Base-by-base conservation (phyloP, 208 protist genomes). In the Tritrichomonas foetus region DNA sequence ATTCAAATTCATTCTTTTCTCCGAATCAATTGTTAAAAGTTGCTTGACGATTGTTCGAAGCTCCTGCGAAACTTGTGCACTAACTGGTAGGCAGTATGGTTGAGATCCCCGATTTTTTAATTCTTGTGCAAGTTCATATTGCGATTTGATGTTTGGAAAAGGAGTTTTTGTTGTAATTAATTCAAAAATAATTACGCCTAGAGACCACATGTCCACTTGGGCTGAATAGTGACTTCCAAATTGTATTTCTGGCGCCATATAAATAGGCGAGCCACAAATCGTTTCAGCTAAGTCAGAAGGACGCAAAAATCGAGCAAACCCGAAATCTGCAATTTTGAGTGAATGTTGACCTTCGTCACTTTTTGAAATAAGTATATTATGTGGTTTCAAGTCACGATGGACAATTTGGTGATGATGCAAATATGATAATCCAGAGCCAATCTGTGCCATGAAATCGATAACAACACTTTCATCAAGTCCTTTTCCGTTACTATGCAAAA, bases 201-300 rank as follows among this genome's bases (percentile, higher is more conserved):
- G 16, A 3, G 50, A 69, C 89, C 89, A 93, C 89, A 93, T 64
- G n/a, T 93, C 89, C 2, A 72, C 55, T 11, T 25, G 27, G 25
- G 36, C 16, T n/a, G 50, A 33, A 33, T 93, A 93, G 13, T 64
- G 50, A 36, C n/a, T 69, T 30, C 33, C 33, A 64, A 72, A 72
- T 44, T 72, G 57, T 74, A 93, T 93, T 69, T 93, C 89, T 44
- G 89, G 89, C 0, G 89, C 89, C 89, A 93, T 93, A 33, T 93
- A 93, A 47, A 93, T 53, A 20, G 89, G 89, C 50, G 89, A 93
- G 2, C 89, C 89, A 74, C 89, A 93, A 16, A 93, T 93, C 33
- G 89, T 93, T 64, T 66, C 55, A 11, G 57, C 89, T 25, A 93
- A 20, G 53, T 64, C 57, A 36, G 20, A 49, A 47, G 55, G 50